Conservation (phyloP, 306 rosid species). For the Cicer bijugum region DNA sequence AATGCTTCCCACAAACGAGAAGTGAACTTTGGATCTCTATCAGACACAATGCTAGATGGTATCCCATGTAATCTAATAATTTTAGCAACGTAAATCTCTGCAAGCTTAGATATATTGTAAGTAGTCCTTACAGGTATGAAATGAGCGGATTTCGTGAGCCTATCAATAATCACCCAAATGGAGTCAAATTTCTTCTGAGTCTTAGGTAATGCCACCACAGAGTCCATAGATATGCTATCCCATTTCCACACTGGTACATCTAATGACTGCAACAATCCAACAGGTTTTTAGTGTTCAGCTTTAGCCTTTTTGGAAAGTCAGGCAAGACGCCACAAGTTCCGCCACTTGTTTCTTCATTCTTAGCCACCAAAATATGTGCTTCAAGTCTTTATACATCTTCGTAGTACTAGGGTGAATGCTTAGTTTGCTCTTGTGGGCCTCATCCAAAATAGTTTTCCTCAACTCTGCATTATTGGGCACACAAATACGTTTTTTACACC, state of each 20-base stretch:
- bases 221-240: not conserved
- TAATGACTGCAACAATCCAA: not conserved
- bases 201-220: not conserved
- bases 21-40: not conserved
- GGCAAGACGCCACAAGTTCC: not conserved
- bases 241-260: not conserved
- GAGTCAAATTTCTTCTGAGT: not conserved
- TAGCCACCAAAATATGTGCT: not conserved
- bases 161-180: not conserved
- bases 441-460: not conserved
- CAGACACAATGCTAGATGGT: not conserved
- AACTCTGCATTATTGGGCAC: not conserved
- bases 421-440: not conserved
- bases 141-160: not conserved
- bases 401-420: no score
- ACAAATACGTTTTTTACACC: not conserved
- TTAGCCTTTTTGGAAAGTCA: not conserved
- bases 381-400: not conserved
- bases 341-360: not conserved
- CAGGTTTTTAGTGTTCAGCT: not conserved
- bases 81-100: not conserved
- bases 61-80: not conserved
- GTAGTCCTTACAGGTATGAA: not conserved
- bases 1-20: not conserved
- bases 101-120: not conserved